These are phyloP conservation scores for Coemansia javaensis DNA, from an alignment of 192 early-diverging fungal genomes.

Conservation along the genomic window DNA sequence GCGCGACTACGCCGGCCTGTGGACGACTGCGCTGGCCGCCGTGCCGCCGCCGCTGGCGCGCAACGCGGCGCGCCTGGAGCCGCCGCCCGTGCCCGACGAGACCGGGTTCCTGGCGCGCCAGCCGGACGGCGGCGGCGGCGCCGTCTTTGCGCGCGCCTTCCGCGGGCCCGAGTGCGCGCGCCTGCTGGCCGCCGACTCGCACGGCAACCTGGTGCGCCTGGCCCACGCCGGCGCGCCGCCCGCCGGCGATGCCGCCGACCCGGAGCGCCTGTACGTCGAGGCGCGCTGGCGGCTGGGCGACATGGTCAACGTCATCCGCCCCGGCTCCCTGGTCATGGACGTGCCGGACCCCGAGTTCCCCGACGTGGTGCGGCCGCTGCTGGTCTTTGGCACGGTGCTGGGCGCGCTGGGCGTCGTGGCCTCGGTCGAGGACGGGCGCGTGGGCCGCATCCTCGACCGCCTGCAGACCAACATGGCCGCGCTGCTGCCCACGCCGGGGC, in stretches of 20 bases:
- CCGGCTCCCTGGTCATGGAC: conserved; percentile 76
- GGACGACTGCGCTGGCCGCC: conserved; percentile 31
- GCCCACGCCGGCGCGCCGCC: not conserved
- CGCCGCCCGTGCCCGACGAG: conserved; percentile 7
- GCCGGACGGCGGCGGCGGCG: not conserved
- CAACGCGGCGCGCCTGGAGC: conserved; percentile 4
- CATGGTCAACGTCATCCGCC: conserved; percentile 68
- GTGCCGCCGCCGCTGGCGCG: conserved; percentile 19
- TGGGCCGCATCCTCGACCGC: conserved; percentile 52
- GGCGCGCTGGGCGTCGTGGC: conserved; percentile 79
- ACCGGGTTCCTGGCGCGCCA: conserved; percentile 2
- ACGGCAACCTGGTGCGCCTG: conserved; percentile 19
- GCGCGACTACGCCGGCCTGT: conserved; percentile 24
- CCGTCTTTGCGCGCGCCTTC: conserved; percentile 8
- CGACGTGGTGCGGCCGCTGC: conserved; percentile 37
- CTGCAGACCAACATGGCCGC: conserved; percentile 64
- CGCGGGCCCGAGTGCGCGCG: conserved; percentile 2
- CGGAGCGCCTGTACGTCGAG: conserved; percentile 49
- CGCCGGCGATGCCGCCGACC: not conserved
- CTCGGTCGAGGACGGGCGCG: conserved; percentile 56
- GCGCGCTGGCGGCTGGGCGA: conserved; percentile 80
- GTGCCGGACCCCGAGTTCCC: conserved; percentile 57
- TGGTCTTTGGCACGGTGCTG: conserved; percentile 74
- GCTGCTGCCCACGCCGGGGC: conserved; percentile 54
- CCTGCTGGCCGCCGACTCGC: conserved; percentile 29